Evolutionary conservation across 2,329 filamentous ascomycete genomes (phyloP).

Genomic region (Botryotinia calthae): DNA sequence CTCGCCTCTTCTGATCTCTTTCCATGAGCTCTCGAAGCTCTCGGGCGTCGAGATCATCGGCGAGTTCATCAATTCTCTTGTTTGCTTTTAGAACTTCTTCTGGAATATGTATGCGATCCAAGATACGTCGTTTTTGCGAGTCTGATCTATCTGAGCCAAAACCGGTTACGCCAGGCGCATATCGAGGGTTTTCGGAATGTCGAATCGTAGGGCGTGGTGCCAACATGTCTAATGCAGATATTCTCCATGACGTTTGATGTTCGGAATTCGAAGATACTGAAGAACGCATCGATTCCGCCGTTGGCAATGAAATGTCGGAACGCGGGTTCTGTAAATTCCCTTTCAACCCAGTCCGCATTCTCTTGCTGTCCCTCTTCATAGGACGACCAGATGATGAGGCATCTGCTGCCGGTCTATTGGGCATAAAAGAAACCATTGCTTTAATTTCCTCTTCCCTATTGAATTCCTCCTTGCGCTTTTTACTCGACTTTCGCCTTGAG

Average conservation of each 20-base stretch:
- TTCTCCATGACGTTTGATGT: slow-evolving; percentile 66
- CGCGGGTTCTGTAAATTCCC: slow-evolving; percentile 57
- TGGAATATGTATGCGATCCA: slow-evolving; percentile 53
- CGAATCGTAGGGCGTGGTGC: slow-evolving; percentile 81
- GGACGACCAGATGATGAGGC: slow-evolving; percentile 59
- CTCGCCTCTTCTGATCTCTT: slow-evolving; percentile 75
- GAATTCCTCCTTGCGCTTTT: slow-evolving; percentile 71
- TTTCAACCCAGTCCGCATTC: slow-evolving; percentile 55
- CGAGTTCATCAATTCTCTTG: slow-evolving; percentile 67
- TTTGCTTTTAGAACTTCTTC: slow-evolving; percentile 60
- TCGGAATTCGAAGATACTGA: slow-evolving; percentile 74
- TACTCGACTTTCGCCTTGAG: slow-evolving; percentile 70
- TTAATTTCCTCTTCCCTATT: slow-evolving; percentile 84
- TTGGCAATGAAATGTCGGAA: slow-evolving; percentile 68
- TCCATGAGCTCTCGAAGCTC: slow-evolving; percentile 88
- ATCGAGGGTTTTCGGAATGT: slow-evolving; percentile 64
- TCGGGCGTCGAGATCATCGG: slow-evolving; percentile 79
- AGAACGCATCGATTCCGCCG: slow-evolving; percentile 72
- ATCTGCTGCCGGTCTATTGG: slow-evolving; percentile 60
- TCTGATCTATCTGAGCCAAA: slow-evolving; percentile 43
- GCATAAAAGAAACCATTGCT: slow-evolving; percentile 71
- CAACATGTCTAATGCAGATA: slow-evolving; percentile 77
- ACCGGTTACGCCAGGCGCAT: slow-evolving; percentile 46
- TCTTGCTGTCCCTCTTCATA: slow-evolving; percentile 63
- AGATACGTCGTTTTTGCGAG: slow-evolving; percentile 52